phyloP scores from a whole-genome alignment of 164 flowering plant genomes.

The Vitis vinifera region DNA sequence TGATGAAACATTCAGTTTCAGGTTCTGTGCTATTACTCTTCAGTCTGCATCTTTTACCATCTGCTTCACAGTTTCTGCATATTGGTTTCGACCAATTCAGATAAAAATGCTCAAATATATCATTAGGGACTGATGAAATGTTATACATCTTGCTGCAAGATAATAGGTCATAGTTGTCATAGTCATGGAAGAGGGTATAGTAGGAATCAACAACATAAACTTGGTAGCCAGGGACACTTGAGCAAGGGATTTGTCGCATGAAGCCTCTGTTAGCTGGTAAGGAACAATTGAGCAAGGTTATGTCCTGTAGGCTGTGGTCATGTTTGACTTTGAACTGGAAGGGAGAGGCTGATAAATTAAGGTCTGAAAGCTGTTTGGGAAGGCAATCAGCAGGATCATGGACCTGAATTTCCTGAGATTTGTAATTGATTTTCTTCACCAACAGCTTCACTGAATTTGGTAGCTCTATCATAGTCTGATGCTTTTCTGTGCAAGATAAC shows the following conservation, averaged over 20 bases:
- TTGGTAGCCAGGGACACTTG: neutral
- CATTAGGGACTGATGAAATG: neutral
- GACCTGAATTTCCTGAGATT: neutral
- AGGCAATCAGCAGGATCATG: neutral
- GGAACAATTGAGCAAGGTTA: neutral
- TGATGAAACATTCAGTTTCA: neutral
- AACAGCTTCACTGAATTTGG: neutral
- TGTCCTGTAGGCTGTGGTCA: neutral
- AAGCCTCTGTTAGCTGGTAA: neutral
- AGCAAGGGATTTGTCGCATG: neutral
- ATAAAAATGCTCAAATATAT: neutral
- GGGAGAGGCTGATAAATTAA: neutral
- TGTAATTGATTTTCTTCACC: neutral
- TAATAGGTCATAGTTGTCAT: neutral
- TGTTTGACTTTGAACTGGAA: neutral
- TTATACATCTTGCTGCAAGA: neutral
- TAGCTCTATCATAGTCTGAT: neutral
- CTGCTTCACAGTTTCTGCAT: neutral
- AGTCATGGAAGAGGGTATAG: neutral
- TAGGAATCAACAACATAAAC: neutral
- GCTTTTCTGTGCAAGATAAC: neutral
- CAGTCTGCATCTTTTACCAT: neutral
- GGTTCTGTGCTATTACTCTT: neutral
- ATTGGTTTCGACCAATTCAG: neutral
- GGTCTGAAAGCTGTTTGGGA: neutral